phyloP scores from a whole-genome alignment of 768 basidiomycete species.

The Crucibulum laeve region DNA sequence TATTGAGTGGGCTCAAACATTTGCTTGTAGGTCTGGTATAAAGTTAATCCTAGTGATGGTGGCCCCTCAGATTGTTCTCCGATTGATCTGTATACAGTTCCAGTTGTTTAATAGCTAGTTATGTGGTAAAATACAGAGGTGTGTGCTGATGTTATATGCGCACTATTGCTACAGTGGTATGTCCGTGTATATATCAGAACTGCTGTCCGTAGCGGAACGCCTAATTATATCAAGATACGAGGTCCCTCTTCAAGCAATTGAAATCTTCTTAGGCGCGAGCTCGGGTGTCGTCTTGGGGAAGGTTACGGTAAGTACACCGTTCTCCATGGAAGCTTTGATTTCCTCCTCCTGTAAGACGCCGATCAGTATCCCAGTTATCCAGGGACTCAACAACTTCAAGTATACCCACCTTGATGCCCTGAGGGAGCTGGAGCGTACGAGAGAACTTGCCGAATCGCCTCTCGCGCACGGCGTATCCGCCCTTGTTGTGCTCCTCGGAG shows the following conservation, averaged over 20 bases:
- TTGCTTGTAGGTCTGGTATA: slow-evolving; percentile 3
- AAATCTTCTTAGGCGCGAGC: slow-evolving; percentile 24
- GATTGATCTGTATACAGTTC: slow-evolving; percentile 1
- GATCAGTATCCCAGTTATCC: slow-evolving; percentile 24
- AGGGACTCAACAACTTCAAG: neutral
- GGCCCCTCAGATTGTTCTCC: slow-evolving; percentile 1
- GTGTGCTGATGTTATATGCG: too few species aligned
- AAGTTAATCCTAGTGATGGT: slow-evolving; percentile 1
- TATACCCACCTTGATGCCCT: slow-evolving; percentile 45
- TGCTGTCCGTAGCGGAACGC: too few species aligned
- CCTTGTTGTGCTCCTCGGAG: slow-evolving; percentile 29
- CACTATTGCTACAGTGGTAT: too few species aligned
- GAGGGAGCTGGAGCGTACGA: slow-evolving; percentile 46
- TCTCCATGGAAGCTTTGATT: slow-evolving; percentile 37
- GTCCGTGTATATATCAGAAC: too few species aligned
- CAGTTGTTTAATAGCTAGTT: slow-evolving; percentile 3
- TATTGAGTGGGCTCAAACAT: neutral
- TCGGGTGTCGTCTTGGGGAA: slow-evolving; percentile 46
- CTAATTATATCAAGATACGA: too few species aligned
- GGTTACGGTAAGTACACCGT: slow-evolving; percentile 45
- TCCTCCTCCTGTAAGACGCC: slow-evolving; percentile 23
- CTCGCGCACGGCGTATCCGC: slow-evolving; percentile 45
- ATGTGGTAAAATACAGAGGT: too few species aligned
- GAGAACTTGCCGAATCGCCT: slow-evolving; percentile 42
- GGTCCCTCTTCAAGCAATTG: slow-evolving; percentile 28